Conservation (phyloP, 441 rosid species). For the Euphorbia neoarborescens region DNA sequence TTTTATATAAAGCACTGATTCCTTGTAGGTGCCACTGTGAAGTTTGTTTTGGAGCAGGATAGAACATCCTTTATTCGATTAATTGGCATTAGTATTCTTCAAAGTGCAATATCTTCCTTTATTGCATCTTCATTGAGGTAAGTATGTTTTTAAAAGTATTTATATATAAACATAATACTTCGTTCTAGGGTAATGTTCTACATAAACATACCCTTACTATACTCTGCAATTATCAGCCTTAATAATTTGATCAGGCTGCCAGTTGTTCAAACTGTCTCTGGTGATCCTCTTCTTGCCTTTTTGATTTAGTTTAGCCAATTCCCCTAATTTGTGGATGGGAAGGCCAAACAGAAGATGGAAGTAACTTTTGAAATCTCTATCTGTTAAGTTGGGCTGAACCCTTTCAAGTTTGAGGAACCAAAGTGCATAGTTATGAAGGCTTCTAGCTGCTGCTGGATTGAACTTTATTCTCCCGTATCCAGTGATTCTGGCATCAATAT, state of each 20-base stretch:
- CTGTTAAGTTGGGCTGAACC: not conserved
- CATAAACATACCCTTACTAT: not conserved
- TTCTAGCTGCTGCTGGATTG: not conserved
- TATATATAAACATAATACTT: not conserved
- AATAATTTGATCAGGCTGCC: not conserved
- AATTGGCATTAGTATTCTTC: conserved; percentile 86
- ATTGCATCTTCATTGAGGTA: conserved; percentile 94
- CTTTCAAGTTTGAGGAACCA: not conserved
- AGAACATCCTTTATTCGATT: conserved; percentile 71
- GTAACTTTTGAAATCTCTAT: not conserved
- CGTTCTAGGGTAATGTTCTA: not conserved
- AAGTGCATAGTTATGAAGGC: not conserved
- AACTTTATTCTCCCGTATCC: not conserved
- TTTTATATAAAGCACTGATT: conserved; percentile 12
- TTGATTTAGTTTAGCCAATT: not conserved
- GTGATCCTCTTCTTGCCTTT: not conserved
- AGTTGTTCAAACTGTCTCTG: not conserved
- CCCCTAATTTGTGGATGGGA: not conserved
- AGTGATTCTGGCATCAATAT: not conserved
- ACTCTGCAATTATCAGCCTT: not conserved
- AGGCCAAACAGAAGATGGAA: not conserved
- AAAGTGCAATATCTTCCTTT: conserved; percentile 88
- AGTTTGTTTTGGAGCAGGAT: conserved; percentile 94
- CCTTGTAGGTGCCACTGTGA: conserved; percentile 80
- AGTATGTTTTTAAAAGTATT: conserved; percentile 12